Evolutionary conservation across 2,329 filamentous ascomycete genomes (phyloP), one percentile per base, ranked within the genome.

Genomic region (Stagonosporopsis vannaccii): DNA sequence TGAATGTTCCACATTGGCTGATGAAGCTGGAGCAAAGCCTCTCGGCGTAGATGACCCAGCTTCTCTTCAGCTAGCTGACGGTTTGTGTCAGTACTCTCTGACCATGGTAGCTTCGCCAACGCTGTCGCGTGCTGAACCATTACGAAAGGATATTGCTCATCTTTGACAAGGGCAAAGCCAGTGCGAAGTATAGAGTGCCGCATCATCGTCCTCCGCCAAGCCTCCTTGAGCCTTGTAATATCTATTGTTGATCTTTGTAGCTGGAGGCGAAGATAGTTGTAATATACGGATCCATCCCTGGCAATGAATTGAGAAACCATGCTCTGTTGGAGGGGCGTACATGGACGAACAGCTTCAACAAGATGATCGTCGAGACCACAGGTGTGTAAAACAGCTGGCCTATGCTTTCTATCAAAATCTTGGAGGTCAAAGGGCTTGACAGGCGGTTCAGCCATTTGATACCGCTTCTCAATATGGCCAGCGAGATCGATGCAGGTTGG

Each of bases 291-390:
- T 0, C 90, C 90, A 0, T 83, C 74, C 0, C 89, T 91, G 49
- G 86, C 83, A 17, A 90, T 69, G 60, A 90, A 96, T 17, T 91
- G 86, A 0, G 87, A 87, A 45, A 97, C 72, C 84, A 97, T 92
- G 0, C 90, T 91, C 44, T 85, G 84, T 66, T 97, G 93, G 0
- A 92, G 80, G 0, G 89, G 82, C 0, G 92, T 96, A 70, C 91
- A 96, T 0, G 93, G 93, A 0, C 90, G 80, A 4, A 95, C 70
- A 1, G 81, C 77, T 60, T 89, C 82, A 1, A 91, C 59, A 4
- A 62, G 62, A 0, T 75, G 48, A 6, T 64, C 33, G 7, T 71
- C 45, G 9, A 83, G 59, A 1, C 52, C 59, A 7, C 75, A 61
- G 3, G 64, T 59, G 3, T 65, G 32, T 25, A 77, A 68, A 9